A percentile compares a stretch with the other conserved stretches of the same genome.
Conservation (phyloP, 164 flowering plant species). For the Berberis vulgaris region DNA sequence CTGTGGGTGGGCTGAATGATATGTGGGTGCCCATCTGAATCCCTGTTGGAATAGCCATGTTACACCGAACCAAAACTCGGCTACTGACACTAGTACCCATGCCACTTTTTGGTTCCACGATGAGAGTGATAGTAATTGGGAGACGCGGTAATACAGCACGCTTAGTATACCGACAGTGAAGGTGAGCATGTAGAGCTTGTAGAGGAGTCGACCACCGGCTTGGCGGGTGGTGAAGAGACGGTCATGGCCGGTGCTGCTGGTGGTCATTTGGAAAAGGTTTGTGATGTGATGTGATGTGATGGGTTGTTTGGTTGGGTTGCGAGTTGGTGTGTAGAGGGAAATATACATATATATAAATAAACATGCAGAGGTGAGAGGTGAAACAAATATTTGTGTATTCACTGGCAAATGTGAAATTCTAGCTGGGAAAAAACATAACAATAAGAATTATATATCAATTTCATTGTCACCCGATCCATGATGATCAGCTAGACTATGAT, state of each 20-base stretch:
- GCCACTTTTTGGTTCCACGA: constrained; percentile 3
- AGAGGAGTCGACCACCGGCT: constrained; percentile 14
- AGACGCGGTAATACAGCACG: constrained; percentile 19
- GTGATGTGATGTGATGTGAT: background rate
- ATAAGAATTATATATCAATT: no score
- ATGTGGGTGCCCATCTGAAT: constrained; percentile 28
- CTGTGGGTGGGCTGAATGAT: constrained; percentile 14
- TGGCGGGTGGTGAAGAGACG: constrained; percentile 17
- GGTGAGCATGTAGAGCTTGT: constrained; percentile 20
- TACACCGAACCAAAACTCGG: constrained; percentile 22
- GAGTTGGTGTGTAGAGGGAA: background rate
- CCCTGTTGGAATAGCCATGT: constrained; percentile 24
- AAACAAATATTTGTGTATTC: no score
- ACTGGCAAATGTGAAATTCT: no score
- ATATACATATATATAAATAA: background rate
- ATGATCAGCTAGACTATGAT: no score
- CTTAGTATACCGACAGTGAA: constrained; percentile 15
- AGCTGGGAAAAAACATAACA: no score
- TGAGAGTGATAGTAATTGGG: constrained; percentile 8
- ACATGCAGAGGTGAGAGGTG: background rate
- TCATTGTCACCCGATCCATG: no score
- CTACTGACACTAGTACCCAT: constrained; percentile 15
- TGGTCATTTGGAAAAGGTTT: background rate
- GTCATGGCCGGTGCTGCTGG: background rate
- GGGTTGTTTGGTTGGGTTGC: background rate